Evolutionary conservation across 2,329 filamentous ascomycete genomes (phyloP), one percentile per base, ranked within the genome.

Genomic region (Colletotrichum godetiae): DNA sequence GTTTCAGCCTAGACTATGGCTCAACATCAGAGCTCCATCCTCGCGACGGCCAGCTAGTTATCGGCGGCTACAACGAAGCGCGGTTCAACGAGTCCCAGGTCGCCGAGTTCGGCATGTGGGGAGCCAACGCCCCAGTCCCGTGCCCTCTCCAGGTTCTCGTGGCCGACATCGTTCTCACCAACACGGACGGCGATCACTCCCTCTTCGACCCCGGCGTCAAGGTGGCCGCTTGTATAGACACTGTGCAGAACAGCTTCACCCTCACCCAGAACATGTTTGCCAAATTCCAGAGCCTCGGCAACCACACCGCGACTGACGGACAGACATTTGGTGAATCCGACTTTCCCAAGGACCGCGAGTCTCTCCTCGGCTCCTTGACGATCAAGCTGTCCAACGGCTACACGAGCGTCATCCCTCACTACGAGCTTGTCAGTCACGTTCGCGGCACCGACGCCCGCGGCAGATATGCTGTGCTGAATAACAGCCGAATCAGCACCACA

Each of bases 81-180:
- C 67, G 75, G 5, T 75, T 72, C 53, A 67, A 76, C 53, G 46
- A 65, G 27, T 62, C 67, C 5, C 46, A 46, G n/a, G 55, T 58
- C 7, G 58, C 70, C 33, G 63, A 67, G 19, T 76, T 76, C 61
- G 57, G 13, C 29, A 63, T 76, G 67, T 75, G 67, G 62, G 74
- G 60, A 10, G 65, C 72, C 11, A 68, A 67, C 2, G 74, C 74
- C 1, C 19, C 66, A 8, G 68, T 63, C n/a, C 35, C 52, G 3
- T 76, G 75, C 22, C 75, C 75, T 27, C 60, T 76, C 24, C 75
- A 75, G 12, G 75, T 76, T n/a, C 65, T 74, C 55, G 46, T 76
- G 22, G 33, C 75, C 24, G 75, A 76, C 22, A 73, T 76, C 11
- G 31, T 69, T 2, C 64, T 76, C 7, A 75, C 63, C 64, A 76